Base-by-base conservation (phyloP, 768 basidiomycete species). In the Mycena alexandri region DNA sequence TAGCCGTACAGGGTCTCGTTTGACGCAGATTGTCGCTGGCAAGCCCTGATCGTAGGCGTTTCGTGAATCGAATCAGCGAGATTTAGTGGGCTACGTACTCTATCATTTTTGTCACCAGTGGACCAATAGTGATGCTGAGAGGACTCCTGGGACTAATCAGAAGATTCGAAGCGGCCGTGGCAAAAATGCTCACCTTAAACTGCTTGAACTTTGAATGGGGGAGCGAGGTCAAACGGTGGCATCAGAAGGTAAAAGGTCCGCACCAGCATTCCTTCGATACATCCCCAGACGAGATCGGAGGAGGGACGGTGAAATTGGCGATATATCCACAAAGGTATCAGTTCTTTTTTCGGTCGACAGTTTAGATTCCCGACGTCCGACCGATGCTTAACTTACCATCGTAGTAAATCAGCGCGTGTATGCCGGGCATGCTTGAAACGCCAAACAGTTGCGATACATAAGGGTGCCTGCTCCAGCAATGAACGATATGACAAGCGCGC, bases 381-480 rank as follows among this genome's bases (percentile, higher is more conserved):
- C 7, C 9, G 19, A 34, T n/a, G 10, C n/a, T 24, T 2, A 4
- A 43, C 41, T 9, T 12, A 65, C 65, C 65, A 14, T 60, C 58
- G 36, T 60, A 33, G 42, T 25, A 66, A 44, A 66, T 54, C 29
- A 66, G 34, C 3, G 51, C 58, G 10, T 43, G 50, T 11, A 53
- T 14, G 14, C 46, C 43, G 0, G 65, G 14, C 0, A 46, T 1
- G 12, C 3, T 22, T 12, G 58, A 54, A 19, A 65, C 24, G 1
- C 65, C 58, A 24, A 60, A 66, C 38, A 66, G 19, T 42, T 66
- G 65, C 65, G 43, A 66, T 9, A 66, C 16, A 42, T 48, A 25
- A 0, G 65, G 58, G 21, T 61, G 58, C 25, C 65, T 66, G 22
- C 3, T 17, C 12, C 8, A 11, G 43, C 14, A 14, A 36, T 25